These are phyloP conservation scores for Cichorium intybus DNA, from an alignment of 140 eudicot species.

Conservation along the genomic window DNA sequence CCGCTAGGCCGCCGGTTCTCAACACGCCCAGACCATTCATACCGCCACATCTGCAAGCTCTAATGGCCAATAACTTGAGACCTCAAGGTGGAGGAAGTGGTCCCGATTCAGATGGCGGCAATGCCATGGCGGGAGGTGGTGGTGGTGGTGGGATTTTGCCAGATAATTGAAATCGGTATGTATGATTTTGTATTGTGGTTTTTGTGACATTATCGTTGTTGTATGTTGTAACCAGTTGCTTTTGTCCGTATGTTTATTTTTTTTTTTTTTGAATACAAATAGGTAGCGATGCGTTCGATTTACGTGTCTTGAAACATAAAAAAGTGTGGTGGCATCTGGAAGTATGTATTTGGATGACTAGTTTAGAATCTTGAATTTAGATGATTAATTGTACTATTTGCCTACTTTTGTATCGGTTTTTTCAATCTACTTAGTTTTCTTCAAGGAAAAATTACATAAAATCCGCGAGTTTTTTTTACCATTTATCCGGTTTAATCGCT, in stretches of 20 bases:
- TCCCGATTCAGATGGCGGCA: slow-evolving; percentile 23
- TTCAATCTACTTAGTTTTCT: neutral
- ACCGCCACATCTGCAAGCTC: slow-evolving; percentile 38
- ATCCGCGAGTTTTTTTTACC: no score
- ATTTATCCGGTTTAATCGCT: no score
- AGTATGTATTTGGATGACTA: slow-evolving; percentile 11
- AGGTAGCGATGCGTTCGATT: neutral
- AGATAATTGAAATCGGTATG: neutral
- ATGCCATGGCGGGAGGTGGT: slow-evolving; percentile 12
- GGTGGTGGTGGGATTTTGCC: slow-evolving; percentile 15
- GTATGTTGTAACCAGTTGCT: no score
- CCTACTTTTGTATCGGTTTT: neutral
- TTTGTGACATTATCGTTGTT: neutral
- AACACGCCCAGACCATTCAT: slow-evolving; percentile 37
- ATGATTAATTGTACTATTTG: neutral
- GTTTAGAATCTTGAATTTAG: slow-evolving; percentile 11
- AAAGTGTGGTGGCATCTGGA: slow-evolving; percentile 4
- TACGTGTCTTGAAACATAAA: neutral
- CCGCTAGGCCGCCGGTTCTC: slow-evolving; percentile 48
- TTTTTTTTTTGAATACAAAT: neutral
- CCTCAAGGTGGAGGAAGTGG: neutral
- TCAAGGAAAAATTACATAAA: no score
- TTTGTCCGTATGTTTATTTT: neutral
- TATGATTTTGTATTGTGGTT: neutral
- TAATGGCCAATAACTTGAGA: slow-evolving; percentile 32